Conservation (phyloP, 2,329 filamentous ascomycete genomes). For the Pestalotiopsis sp. region DNA sequence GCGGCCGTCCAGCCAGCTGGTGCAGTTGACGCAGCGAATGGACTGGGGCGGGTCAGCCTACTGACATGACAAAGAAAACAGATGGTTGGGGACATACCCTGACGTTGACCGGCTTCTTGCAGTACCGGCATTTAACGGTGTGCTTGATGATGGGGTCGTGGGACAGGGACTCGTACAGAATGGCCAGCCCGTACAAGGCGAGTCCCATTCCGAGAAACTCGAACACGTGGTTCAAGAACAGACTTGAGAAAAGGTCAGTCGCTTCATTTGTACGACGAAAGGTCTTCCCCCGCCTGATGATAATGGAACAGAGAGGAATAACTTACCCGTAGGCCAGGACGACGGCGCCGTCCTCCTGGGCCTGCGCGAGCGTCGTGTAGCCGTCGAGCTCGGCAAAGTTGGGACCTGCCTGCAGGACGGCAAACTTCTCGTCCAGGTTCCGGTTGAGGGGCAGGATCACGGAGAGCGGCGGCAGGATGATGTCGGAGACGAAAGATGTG, state of each 20-base stretch:
- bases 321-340: slow-evolving; percentile 70
- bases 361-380: slow-evolving; percentile 73
- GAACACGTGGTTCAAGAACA: slow-evolving; percentile 65
- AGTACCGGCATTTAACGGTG: slow-evolving; percentile 70
- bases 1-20: slow-evolving; percentile 59
- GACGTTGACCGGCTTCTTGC: slow-evolving; percentile 40
- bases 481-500: slow-evolving; percentile 71
- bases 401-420: slow-evolving; percentile 62
- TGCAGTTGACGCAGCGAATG: slow-evolving; percentile 56
- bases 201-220: slow-evolving; percentile 69
- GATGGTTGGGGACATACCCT: slow-evolving; percentile 22
- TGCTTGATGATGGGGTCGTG: slow-evolving; percentile 73
- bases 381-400: slow-evolving; percentile 52
- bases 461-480: slow-evolving; percentile 70
- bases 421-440: slow-evolving; percentile 76
- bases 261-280: no score
- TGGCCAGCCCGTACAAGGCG: slow-evolving; percentile 65
- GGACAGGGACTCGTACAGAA: slow-evolving; percentile 61
- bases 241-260: slow-evolving; percentile 34
- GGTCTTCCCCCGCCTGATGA: neutral
- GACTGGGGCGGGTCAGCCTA: slow-evolving; percentile 31
- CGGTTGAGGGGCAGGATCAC: slow-evolving; percentile 69
- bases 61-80: no score
- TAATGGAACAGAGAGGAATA: neutral
- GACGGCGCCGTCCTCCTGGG: slow-evolving; percentile 71